Evolutionary conservation across 768 basidiomycete genomes (phyloP).

Genomic region (Boletus patriciae): DNA sequence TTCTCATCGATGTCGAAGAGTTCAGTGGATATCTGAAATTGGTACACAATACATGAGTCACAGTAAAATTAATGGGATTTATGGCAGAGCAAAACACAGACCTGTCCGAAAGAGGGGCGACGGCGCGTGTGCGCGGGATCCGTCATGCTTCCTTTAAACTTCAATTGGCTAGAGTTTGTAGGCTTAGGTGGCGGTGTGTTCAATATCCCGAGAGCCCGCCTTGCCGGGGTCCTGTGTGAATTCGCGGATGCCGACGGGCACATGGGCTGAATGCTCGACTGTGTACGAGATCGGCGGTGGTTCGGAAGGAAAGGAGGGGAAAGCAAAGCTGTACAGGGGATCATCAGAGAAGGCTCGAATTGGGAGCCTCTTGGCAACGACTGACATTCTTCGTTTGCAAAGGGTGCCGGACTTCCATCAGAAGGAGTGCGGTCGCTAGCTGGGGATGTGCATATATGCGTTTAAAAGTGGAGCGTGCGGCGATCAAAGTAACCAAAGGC

Average conservation of each 20-base stretch:
- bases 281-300: constrained; percentile 57
- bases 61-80: constrained; percentile 7
- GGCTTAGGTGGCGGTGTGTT: constrained; percentile 69
- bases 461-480: constrained; percentile 2
- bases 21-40: constrained; percentile 47
- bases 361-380: constrained; percentile 15
- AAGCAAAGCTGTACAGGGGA: constrained; percentile 45
- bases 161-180: constrained; percentile 51
- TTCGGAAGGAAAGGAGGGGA: constrained; percentile 58
- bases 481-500: constrained; percentile 1
- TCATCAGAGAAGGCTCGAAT: constrained; percentile 22
- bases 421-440: constrained; percentile 51
- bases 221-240: constrained; percentile 33
- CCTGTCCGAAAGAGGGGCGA: constrained; percentile 41
- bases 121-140: constrained; percentile 61
- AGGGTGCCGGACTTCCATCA: constrained; percentile 48
- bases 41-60: constrained; percentile 17
- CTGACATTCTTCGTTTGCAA: constrained; percentile 53
- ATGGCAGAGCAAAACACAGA: constrained; percentile 23
- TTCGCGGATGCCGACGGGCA: constrained; percentile 25
- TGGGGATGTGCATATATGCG: constrained; percentile 46
- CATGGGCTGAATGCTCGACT: constrained; percentile 49
- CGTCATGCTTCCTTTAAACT: constrained; percentile 68
- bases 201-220: constrained; percentile 39
- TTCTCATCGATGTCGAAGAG: constrained; percentile 78